Percentiles rank a stretch among this genome's conserved stretches.
Evolutionary conservation across 2,329 filamentous ascomycete species (phyloP).

Genomic region (Xylariaceae sp.): DNA sequence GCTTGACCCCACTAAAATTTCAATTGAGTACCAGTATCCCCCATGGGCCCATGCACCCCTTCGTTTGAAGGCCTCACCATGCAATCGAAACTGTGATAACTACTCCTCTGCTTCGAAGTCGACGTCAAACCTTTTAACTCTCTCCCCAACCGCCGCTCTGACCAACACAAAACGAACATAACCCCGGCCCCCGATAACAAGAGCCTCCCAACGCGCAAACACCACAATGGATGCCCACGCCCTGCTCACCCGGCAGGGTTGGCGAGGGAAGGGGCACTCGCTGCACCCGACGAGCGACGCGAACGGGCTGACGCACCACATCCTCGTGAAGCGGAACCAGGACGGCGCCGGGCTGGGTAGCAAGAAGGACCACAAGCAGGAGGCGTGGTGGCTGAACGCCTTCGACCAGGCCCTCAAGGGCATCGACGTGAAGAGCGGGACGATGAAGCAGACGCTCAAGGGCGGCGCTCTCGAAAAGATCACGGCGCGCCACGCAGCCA

Average conservation of each 20-base stretch:
- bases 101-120: too few relatives aligned
- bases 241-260: constrained; percentile 80
- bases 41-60: not conserved
- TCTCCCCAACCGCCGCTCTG: too few relatives aligned
- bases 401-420: constrained; percentile 87
- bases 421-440: constrained; percentile 57
- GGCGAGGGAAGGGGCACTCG: constrained; percentile 83
- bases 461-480: constrained; percentile 48
- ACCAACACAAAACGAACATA: too few relatives aligned
- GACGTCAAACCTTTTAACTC: too few relatives aligned
- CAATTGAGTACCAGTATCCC: constrained; percentile 2
- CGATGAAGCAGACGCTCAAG: constrained; percentile 51
- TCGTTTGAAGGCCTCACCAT: too few relatives aligned
- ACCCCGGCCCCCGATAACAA: too few relatives aligned
- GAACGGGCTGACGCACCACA: constrained; percentile 74
- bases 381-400: constrained; percentile 96
- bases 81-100: too few relatives aligned
- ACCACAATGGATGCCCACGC: constrained; percentile 74
- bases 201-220: too few relatives aligned
- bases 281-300: constrained; percentile 69
- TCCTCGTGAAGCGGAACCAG: constrained; percentile 76
- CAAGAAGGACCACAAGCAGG: constrained; percentile 60
- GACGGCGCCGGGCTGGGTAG: constrained; percentile 78
- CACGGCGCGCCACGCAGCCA: constrained; percentile 41
- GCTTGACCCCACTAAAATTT: constrained; percentile 17